Evolutionary conservation across 164 flowering plant genomes (phyloP), one percentile per base, ranked within the genome.

Genomic region (Vitis riparia): DNA sequence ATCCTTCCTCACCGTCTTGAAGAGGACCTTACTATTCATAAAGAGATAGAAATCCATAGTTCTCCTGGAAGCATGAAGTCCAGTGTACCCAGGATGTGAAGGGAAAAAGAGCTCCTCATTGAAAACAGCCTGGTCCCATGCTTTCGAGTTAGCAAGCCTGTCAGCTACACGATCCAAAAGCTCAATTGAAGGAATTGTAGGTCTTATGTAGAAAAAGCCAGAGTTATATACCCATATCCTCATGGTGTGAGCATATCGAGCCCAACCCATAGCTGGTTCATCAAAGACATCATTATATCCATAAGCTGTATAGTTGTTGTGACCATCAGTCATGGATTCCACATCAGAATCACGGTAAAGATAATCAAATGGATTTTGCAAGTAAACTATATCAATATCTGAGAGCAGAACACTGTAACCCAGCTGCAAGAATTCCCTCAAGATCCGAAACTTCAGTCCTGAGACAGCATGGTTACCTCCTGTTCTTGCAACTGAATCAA

Each of bases 121-220:
- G 75, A 91, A 95, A 62, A 88, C 99, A 1, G 98, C 98, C 72
- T 95, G 99, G 72, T 95, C 99, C 99, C 99, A 95, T 52, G 87
- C 53, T 0, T 81, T 77, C 27, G 75, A 44, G 23, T 78, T 58
- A n/a, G 91, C 62, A 23, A 95, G 86, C 81, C 93, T 76, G 59
- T 68, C 79, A 50, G 94, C 95, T 11, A 95, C 94, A 53, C 99
- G 89, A 76, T 95, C 99, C 82, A 95, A 71, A 68, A 95, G 98
- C 85, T 95, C 99, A 53, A 95, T 87, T 7, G 99, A 68, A 56
- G 99, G 97, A 62, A 91, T 71, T 17, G 98, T 95, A 13, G 99
- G 99, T 73, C 98, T 83, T 13, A 95, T 85, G 63, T 85, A 95
- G 62, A 95, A 95, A 82, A 95, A 95, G 23, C 99, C 99, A 37